Percentiles rank a stretch among this genome's conserved stretches.
Evolutionary conservation across 495 filamentous ascomycete species (phyloP).

Genomic region (Hypoxylon subgilvum): DNA sequence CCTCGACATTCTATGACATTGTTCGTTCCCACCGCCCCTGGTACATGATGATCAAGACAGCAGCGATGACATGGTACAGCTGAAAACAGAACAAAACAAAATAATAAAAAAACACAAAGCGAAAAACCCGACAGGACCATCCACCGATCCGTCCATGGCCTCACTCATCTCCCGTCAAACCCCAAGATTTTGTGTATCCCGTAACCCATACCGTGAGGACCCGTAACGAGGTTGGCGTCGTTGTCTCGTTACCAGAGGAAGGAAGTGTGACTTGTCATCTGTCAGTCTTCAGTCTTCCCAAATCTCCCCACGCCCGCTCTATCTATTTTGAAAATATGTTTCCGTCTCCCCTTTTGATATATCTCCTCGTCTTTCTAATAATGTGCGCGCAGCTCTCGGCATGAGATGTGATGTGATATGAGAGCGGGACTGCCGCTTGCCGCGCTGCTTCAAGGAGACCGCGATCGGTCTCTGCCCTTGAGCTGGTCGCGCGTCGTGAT

Average conservation of each 20-base stretch:
- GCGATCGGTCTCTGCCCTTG: slow-evolving; percentile 23
- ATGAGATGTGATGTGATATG: too few species aligned
- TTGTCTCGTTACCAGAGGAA: slow-evolving; percentile 4
- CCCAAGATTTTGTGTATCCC: slow-evolving; percentile 32
- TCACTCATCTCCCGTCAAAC: background rate
- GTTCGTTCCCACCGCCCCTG: background rate
- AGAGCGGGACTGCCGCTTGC: too few species aligned
- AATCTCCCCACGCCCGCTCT: background rate
- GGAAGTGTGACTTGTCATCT: too few species aligned
- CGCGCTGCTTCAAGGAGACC: slow-evolving; percentile 4
- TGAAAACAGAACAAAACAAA: slow-evolving; percentile 1
- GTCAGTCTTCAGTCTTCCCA: background rate
- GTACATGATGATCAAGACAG: slow-evolving; percentile 8
- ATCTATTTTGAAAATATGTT: background rate
- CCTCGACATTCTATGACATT: slow-evolving; percentile 25
- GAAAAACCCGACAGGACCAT: background rate
- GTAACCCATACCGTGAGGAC: slow-evolving; percentile 12
- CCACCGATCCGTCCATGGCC: background rate
- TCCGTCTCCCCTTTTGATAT: background rate
- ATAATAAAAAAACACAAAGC: background rate
- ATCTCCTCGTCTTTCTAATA: background rate
- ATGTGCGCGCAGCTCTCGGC: background rate
- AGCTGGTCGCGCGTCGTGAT: slow-evolving; percentile 37
- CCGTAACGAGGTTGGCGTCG: slow-evolving; percentile 2
- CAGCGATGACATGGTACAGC: slow-evolving; percentile 19